phyloP scores from a whole-genome alignment of 2,329 filamentous ascomycete genomes.

The Scopulariopsis brevicaulis region DNA sequence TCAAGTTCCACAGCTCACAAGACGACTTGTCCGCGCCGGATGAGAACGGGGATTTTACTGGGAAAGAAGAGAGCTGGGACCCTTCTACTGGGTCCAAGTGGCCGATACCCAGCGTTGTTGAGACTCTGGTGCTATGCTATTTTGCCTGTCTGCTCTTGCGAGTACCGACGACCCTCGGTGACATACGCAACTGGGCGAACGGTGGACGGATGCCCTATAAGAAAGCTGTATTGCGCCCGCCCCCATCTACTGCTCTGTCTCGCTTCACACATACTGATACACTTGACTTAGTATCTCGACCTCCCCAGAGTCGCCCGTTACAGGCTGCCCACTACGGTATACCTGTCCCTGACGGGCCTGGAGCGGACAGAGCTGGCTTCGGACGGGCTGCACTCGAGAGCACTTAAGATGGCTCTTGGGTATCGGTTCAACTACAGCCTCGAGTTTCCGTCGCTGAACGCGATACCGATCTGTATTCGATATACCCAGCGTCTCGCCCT shows the following conservation, averaged over 20 bases:
- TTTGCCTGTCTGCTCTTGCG: slow-evolving; percentile 64
- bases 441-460: slow-evolving; percentile 61
- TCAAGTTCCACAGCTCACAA: neutral
- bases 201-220: slow-evolving; percentile 61
- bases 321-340: neutral
- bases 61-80: slow-evolving; percentile 29
- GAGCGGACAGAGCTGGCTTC: neutral
- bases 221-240: slow-evolving; percentile 39
- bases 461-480: slow-evolving; percentile 54
- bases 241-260: neutral
- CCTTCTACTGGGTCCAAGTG: slow-evolving; percentile 32
- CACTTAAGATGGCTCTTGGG: slow-evolving; percentile 39
- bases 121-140: slow-evolving; percentile 71
- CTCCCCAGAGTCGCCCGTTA: slow-evolving; percentile 33
- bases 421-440: slow-evolving; percentile 61
- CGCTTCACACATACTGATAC: neutral
- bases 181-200: slow-evolving; percentile 58
- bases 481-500: slow-evolving; percentile 63
- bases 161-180: slow-evolving; percentile 63
- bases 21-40: neutral
- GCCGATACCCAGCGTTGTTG: slow-evolving; percentile 55
- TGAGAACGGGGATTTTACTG: slow-evolving; percentile 12
- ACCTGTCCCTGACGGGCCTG: neutral
- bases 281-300: slow-evolving; percentile 30
- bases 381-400: neutral